Evolutionary conservation across 768 basidiomycete genomes (phyloP).

Genomic region (Amanita phalloides): DNA sequence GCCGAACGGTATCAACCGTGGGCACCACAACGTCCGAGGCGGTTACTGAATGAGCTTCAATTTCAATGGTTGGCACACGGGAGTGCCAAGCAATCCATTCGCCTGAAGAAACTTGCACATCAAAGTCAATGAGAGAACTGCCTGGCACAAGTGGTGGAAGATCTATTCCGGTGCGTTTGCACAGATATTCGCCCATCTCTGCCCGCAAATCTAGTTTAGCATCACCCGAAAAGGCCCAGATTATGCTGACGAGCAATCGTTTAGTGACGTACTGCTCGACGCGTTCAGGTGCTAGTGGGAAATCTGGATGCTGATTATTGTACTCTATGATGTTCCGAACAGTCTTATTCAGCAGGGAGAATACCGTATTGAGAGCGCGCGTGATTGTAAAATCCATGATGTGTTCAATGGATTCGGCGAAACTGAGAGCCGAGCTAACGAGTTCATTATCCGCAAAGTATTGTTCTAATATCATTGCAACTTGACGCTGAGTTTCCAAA

Average conservation of each 20-base stretch:
- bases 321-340: conserved; percentile 90
- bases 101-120: conserved; percentile 77
- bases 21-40: conserved; percentile 96
- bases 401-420: conserved; percentile 82
- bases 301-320: conserved; percentile 90
- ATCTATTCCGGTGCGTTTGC: conserved; percentile 81
- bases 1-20: conserved; percentile 95
- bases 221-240: conserved; percentile 98
- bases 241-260: conserved; percentile 80
- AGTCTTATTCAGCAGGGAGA: conserved; percentile 95
- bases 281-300: conserved; percentile 76
- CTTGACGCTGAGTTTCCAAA: conserved; percentile 65
- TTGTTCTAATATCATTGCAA: conserved; percentile 63
- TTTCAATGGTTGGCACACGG: conserved; percentile 89
- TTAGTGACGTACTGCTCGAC: conserved; percentile 89
- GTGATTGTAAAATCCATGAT: conserved; percentile 98
- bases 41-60: conserved; percentile 93
- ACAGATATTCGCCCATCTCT: conserved; percentile 80
- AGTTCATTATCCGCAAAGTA: conserved; percentile 81
- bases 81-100: conserved; percentile 92
- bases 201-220: conserved; percentile 85
- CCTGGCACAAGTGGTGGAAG: conserved; percentile 68
- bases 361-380: conserved; percentile 89
- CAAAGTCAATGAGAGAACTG: conserved; percentile 87
- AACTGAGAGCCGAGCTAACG: conserved; percentile 66